Percentiles rank a stretch among this genome's conserved stretches.
Evolutionary conservation across 768 basidiomycete species (phyloP).

Genomic region (Suillus clintonianus): DNA sequence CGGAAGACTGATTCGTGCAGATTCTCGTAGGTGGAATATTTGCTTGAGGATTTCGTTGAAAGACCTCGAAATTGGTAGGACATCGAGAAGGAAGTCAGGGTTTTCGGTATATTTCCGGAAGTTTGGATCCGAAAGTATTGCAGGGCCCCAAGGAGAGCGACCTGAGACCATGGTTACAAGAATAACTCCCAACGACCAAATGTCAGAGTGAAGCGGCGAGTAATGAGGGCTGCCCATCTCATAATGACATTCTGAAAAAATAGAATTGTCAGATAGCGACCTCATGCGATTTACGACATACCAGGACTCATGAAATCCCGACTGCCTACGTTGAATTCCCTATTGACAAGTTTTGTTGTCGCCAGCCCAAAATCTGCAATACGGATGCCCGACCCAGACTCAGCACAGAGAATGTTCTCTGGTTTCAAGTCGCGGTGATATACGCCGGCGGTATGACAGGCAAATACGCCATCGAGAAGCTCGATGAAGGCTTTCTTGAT

Average conservation of each 20-base stretch:
- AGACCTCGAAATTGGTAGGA: conserved; percentile 73
- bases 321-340: conserved; percentile 60
- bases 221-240: conserved; percentile 32
- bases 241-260: conserved; percentile 52
- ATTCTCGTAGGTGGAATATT: conserved; percentile 68
- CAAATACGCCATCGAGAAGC: conserved; percentile 74
- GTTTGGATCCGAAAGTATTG: conserved; percentile 63
- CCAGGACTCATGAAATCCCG: conserved; percentile 73
- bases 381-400: conserved; percentile 52
- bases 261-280: conserved; percentile 6
- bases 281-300: conserved; percentile 28
- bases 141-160: conserved; percentile 71
- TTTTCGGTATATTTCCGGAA: conserved; percentile 66
- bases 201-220: conserved; percentile 42
- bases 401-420: conserved; percentile 71
- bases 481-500: conserved; percentile 72
- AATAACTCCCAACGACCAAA: conserved; percentile 80
- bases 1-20: conserved; percentile 56
- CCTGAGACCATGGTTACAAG: conserved; percentile 81
- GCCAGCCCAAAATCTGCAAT: conserved; percentile 83
- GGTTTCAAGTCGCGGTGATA: conserved; percentile 90
- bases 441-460: conserved; percentile 69
- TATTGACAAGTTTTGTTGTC: conserved; percentile 45
- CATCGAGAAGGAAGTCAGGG: conserved; percentile 61
- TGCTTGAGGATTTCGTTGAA: conserved; percentile 68